These are phyloP conservation scores for Sclerotinia minor DNA, from an alignment of 2,329 filamentous ascomycete genomes.

Conservation along the genomic window DNA sequence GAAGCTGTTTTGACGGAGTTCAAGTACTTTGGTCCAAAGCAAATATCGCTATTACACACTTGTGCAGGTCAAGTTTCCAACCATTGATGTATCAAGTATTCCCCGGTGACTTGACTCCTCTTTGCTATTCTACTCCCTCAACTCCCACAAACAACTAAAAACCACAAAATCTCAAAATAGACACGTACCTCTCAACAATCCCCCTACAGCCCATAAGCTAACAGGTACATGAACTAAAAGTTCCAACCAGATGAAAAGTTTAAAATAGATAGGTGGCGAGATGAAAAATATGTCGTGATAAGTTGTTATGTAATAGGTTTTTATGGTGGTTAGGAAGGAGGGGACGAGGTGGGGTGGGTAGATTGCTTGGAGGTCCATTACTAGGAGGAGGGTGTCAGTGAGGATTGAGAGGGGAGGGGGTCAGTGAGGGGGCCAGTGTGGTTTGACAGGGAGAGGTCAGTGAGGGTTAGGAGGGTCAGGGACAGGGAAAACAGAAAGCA, in stretches of 20 bases:
- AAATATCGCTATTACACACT: background rate
- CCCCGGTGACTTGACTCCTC: background rate
- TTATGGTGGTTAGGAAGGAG: constrained; percentile 50
- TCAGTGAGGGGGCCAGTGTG: too few species aligned
- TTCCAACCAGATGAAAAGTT: constrained; percentile 58
- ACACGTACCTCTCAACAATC: constrained; percentile 50
- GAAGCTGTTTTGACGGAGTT: too few species aligned
- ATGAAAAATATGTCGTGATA: constrained; percentile 66
- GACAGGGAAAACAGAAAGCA: background rate
- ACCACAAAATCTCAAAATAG: background rate
- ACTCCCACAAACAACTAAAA: background rate
- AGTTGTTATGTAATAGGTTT: constrained; percentile 58
- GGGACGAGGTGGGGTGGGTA: constrained; percentile 56
- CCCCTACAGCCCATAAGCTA: constrained; percentile 60
- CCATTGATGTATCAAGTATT: too few species aligned
- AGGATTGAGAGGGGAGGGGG: too few species aligned
- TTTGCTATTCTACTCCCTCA: background rate
- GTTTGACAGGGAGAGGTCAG: too few species aligned
- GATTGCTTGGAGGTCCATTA: constrained; percentile 60
- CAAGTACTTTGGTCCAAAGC: background rate
- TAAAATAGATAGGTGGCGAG: constrained; percentile 59
- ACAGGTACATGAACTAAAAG: constrained; percentile 60
- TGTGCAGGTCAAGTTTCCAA: too few species aligned
- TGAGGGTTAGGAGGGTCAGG: too few species aligned
- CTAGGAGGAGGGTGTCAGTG: constrained; percentile 43